These are phyloP conservation scores for Colletotrichum tamarilloi DNA, from an alignment of 2,329 filamentous ascomycete species.

Conservation along the genomic window DNA sequence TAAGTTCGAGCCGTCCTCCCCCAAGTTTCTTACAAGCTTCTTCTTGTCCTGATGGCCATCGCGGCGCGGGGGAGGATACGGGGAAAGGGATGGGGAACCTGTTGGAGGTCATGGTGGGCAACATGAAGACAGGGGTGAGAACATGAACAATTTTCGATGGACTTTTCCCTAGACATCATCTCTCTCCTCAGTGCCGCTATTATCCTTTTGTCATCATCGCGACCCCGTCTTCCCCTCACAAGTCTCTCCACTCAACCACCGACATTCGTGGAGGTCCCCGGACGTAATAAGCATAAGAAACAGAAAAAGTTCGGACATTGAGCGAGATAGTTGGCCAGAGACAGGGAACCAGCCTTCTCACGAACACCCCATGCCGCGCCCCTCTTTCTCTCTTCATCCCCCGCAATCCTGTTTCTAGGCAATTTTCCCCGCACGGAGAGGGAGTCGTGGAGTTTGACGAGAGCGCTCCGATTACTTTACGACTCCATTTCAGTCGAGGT, in stretches of 20 bases:
- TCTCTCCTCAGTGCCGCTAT: neutral
- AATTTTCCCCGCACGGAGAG: conserved; percentile 13
- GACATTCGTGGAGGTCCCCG: neutral
- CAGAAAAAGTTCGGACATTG: neutral
- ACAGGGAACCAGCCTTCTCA: neutral
- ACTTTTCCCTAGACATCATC: neutral
- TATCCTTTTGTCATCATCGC: neutral
- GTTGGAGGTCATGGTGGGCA: neutral
- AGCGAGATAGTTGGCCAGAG: neutral
- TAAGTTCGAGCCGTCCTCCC: neutral
- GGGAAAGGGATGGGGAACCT: neutral
- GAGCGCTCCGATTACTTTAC: neutral
- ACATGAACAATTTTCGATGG: neutral
- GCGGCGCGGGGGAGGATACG: neutral
- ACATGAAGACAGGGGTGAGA: neutral
- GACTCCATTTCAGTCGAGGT: neutral
- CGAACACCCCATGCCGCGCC: neutral
- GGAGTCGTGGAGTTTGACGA: neutral
- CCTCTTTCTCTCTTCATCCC: neutral
- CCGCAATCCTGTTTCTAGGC: conserved; percentile 7
- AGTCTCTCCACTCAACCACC: neutral
- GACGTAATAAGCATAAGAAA: conserved; percentile 18
- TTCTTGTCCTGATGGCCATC: neutral
- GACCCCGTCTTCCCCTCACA: neutral
- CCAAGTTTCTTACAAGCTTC: neutral